Base-by-base conservation (phyloP, 2,329 filamentous ascomycete genomes). In the Alternaria arborescens region DNA sequence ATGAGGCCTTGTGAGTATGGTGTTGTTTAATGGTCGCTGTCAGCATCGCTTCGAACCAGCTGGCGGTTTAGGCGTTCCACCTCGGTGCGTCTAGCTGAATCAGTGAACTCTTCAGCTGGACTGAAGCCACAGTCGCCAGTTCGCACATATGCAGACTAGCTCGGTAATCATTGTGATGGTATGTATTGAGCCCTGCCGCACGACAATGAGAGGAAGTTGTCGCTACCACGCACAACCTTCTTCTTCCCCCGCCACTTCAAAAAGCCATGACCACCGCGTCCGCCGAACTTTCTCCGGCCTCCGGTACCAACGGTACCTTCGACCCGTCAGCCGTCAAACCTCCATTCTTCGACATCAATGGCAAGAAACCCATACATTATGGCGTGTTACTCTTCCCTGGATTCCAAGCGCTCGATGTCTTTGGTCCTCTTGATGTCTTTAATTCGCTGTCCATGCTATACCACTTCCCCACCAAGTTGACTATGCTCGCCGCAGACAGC, bases 361-460 rank as follows among this genome's bases (percentile, higher is more conserved):
- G 58, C 22, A 44, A 62, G 10, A 65, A 47, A 22, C 55, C 69
- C 2, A 42, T 70, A 2, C 67, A 71, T 36, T 73, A 70, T 65
- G 64, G 68, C 28, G 61, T 72, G 6, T 42, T 72, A 1, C 59
- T 71, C 18, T 73, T 71, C 44, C 63, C 62, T 5, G 65, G 62
- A n/a, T 69, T 71, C 30, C 67, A 72, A 47, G 70, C 71, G 42
- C 76, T 74, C 54, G 72, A 79, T 52, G 70, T 77, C 32, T 77
- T 73, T 34, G 83, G 82, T 1, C 83, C 82, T 3, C 70, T 85
- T 2, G 81, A 84, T 55, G 78, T 80, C 62, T 74, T 85, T 43
- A 71, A 73, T 53, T 69, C 70, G 10, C 66, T 79, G 34, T 63
- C 73, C 26, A 69, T 69, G 54, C 58, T 67, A 24, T 71, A 69